Conservation (phyloP, 2,329 filamentous ascomycete species). For the Paraphaeosphaeria sporulosa region DNA sequence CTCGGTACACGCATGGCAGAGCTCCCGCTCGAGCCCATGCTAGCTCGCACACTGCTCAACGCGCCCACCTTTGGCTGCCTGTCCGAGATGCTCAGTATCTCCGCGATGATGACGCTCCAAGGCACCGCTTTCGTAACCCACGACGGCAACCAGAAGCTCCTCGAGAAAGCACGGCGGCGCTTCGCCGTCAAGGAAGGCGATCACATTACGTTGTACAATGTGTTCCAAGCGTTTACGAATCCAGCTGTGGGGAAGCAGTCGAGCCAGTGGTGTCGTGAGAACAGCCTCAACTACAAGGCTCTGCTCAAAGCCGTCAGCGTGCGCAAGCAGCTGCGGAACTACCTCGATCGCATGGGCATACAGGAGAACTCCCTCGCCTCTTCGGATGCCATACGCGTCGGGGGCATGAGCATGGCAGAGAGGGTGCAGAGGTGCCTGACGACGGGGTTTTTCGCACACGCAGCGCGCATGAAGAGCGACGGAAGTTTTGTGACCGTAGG, state of each 20-base stretch:
- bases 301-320: slow-evolving; percentile 85
- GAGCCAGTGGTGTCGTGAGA: slow-evolving; percentile 83
- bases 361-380: slow-evolving; percentile 58
- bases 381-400: slow-evolving; percentile 47
- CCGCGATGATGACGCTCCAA: slow-evolving; percentile 90
- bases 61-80: slow-evolving; percentile 79
- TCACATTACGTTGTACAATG: slow-evolving; percentile 89
- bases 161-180: slow-evolving; percentile 77
- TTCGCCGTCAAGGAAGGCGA: slow-evolving; percentile 95
- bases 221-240: slow-evolving; percentile 85
- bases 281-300: slow-evolving; percentile 85
- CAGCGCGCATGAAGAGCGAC: slow-evolving; percentile 91
- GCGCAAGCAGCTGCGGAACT: slow-evolving; percentile 82
- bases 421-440: slow-evolving; percentile 85
- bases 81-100: slow-evolving; percentile 87
- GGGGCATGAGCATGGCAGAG: slow-evolving; percentile 66
- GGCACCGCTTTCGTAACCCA: slow-evolving; percentile 84
- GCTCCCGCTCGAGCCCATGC: slow-evolving; percentile 92
- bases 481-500: slow-evolving; percentile 88
- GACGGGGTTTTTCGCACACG: slow-evolving; percentile 90
- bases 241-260: slow-evolving; percentile 79
- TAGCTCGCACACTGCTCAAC: slow-evolving; percentile 84
- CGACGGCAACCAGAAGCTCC: slow-evolving; percentile 76
- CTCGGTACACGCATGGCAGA: slow-evolving; percentile 93
- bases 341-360: slow-evolving; percentile 85